Percentiles rank a stretch among this genome's conserved stretches.
These are phyloP conservation scores for Austroboletus novae-zelandiae DNA, from an alignment of 1,284 basidiomycete genomes.

Conservation along the genomic window DNA sequence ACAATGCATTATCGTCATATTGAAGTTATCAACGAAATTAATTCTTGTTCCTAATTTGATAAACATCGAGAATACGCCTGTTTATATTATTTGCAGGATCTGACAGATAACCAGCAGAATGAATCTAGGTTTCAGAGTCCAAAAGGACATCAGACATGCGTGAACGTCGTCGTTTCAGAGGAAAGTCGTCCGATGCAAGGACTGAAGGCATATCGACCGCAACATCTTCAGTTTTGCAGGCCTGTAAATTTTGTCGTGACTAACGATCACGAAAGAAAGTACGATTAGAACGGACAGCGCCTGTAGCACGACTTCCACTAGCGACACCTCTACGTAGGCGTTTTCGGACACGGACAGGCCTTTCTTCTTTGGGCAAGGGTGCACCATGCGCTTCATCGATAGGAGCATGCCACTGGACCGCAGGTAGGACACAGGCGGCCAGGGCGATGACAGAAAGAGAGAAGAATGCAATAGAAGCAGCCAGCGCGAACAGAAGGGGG, in stretches of 20 bases:
- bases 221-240: constrained; percentile 25
- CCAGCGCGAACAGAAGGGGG: constrained; percentile 52
- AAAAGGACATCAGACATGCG: constrained; percentile 31
- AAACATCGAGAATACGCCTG: constrained; percentile 20
- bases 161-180: constrained; percentile 43
- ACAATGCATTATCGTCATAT: constrained; percentile 4
- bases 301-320: constrained; percentile 19
- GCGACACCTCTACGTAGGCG: constrained; percentile 20
- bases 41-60: constrained; percentile 23
- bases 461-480: constrained; percentile 42
- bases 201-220: constrained; percentile 24
- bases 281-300: constrained; percentile 20
- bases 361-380: constrained; percentile 21
- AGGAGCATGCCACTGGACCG: constrained; percentile 33
- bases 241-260: constrained; percentile 24
- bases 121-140: constrained; percentile 32
- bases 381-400: constrained; percentile 9
- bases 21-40: constrained; percentile 20
- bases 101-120: constrained; percentile 8
- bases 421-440: constrained; percentile 52
- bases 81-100: constrained; percentile 11
- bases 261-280: not conserved
- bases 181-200: constrained; percentile 18
- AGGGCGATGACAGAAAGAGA: constrained; percentile 32
- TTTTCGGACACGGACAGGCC: constrained; percentile 24